Conservation (phyloP, 805 yeast genomes). For the Scheffersomyces spartinae region DNA sequence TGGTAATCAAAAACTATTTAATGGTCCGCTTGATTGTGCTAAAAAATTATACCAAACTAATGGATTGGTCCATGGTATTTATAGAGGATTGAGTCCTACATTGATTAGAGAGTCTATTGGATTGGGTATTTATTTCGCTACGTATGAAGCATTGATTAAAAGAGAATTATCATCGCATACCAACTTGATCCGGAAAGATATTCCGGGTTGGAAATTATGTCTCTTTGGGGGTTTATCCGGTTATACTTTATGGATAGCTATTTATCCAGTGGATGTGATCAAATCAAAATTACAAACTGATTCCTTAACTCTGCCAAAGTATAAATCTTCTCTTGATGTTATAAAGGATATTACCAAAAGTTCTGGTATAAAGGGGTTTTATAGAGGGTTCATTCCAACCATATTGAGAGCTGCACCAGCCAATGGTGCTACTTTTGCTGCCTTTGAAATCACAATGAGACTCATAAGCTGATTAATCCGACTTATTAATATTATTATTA, state of each 20-base stretch:
- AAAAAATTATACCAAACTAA: conserved; percentile 40
- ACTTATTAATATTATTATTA: background rate
- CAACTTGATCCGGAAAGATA: conserved; percentile 46
- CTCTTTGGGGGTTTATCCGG: conserved; percentile 87
- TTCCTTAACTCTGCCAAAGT: conserved; percentile 45
- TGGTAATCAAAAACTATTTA: conserved; percentile 33
- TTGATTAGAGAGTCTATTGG: conserved; percentile 79
- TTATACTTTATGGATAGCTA: conserved; percentile 72
- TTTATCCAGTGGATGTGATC: conserved; percentile 84
- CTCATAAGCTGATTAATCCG: conserved; percentile 20
- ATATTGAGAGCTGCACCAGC: conserved; percentile 96
- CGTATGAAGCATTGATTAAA: conserved; percentile 81
- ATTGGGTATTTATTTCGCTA: conserved; percentile 76
- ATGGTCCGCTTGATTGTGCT: conserved; percentile 70
- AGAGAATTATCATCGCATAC: conserved; percentile 38
- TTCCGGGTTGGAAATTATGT: conserved; percentile 84
- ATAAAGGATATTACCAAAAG: conserved; percentile 37
- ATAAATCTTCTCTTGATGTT: conserved; percentile 49
- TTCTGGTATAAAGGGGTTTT: conserved; percentile 69
- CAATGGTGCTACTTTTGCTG: conserved; percentile 92
- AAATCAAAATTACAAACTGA: conserved; percentile 79
- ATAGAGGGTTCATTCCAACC: conserved; percentile 87
- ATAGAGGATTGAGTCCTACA: conserved; percentile 78
- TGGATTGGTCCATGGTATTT: conserved; percentile 49
- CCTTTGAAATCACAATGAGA: conserved; percentile 86